Percentiles rank a stretch among this genome's conserved stretches.
These are phyloP conservation scores for Populus hybrid DNA, from an alignment of 441 rosid genomes.

Conservation along the genomic window DNA sequence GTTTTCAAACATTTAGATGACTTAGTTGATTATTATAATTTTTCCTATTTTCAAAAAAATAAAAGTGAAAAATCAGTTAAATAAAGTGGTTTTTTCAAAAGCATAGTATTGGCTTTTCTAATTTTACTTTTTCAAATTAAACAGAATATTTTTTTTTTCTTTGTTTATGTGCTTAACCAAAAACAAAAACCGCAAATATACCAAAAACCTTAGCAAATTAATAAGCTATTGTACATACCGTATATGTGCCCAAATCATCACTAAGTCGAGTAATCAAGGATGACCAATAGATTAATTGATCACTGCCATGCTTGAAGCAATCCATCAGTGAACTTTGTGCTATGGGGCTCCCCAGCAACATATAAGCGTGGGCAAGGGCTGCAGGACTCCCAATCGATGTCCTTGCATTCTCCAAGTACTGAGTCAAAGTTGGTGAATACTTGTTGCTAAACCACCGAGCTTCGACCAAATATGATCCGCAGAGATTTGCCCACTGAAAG, in stretches of 20 bases:
- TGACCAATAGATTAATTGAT: neutral
- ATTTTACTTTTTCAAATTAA: too few species aligned
- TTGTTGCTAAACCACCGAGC: slow-evolving; percentile 23
- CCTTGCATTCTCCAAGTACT: slow-evolving; percentile 21
- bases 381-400: neutral
- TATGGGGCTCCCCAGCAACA: neutral
- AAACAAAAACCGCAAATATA: neutral
- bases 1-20: too few species aligned
- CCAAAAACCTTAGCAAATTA: neutral
- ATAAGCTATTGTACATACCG: neutral
- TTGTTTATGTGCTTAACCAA: neutral
- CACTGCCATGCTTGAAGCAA: neutral
- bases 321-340: neutral
- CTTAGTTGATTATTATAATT: too few species aligned
- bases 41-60: too few species aligned
- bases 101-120: too few species aligned
- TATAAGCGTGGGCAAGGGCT: neutral
- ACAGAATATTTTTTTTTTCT: too few species aligned
- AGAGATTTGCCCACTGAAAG: slow-evolving; percentile 28
- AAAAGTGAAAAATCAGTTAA: too few species aligned
- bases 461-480: slow-evolving; percentile 22
- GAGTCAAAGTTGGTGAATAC: slow-evolving; percentile 14
- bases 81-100: too few species aligned
- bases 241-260: neutral
- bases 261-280: neutral